Evolutionary conservation across 305 asterid species (phyloP).

Genomic region (Solanum hybrid): DNA sequence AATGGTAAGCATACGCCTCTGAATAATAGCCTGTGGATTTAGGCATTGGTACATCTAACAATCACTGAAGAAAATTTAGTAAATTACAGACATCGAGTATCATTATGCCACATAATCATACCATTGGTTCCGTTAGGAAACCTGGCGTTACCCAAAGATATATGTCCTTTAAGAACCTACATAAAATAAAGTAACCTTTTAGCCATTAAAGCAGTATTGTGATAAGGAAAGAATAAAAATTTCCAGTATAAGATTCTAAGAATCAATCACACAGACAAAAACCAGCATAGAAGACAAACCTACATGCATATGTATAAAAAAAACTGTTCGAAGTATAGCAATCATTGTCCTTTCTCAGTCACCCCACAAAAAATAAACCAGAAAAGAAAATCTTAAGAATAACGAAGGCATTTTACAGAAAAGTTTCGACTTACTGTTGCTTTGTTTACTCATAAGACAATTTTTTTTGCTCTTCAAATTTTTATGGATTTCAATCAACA

Average conservation of each 20-base stretch:
- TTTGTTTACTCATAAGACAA: neutral
- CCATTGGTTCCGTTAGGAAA: slow-evolving; percentile 91
- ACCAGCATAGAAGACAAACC: neutral
- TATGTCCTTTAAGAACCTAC: slow-evolving; percentile 94
- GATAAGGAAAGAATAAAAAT: neutral
- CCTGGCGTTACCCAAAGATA: slow-evolving; percentile 82
- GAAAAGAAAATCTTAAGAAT: neutral
- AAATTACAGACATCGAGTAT: neutral
- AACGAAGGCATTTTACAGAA: neutral
- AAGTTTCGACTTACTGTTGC: neutral
- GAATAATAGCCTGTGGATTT: neutral
- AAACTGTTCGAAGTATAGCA: neutral
- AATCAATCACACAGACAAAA: neutral
- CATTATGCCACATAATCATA: slow-evolving; percentile 12
- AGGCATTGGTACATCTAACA: neutral
- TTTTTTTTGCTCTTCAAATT: neutral
- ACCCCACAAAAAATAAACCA: neutral
- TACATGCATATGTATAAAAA: neutral
- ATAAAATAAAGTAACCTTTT: neutral
- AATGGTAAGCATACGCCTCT: neutral
- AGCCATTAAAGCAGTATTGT: neutral
- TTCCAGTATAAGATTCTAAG: neutral
- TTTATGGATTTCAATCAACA: neutral
- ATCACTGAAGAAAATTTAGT: neutral
- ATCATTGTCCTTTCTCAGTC: neutral